Evolutionary conservation across 192 early-diverging fungal genomes (phyloP), one percentile per base, ranked within the genome.

Genomic region (Coemansia sp.): DNA sequence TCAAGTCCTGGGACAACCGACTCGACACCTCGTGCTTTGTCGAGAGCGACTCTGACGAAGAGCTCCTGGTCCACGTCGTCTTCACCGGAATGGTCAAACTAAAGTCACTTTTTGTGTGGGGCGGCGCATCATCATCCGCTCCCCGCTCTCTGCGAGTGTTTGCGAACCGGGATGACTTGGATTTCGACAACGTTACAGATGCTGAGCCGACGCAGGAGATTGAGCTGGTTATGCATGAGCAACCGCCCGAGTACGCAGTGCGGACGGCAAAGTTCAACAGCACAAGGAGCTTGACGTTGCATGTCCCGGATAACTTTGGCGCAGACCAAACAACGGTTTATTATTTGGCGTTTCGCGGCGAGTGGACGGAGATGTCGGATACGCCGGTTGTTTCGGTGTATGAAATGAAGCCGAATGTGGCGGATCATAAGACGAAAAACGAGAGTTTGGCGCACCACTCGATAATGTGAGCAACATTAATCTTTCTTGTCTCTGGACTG

Each of bases 291-390:
- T 69, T 98, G 53, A 87, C 90, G 1, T 63, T 98, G 60, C 95
- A 84, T 67, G 89, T 98, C 66, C 88, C 89, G 3, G 74, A 71
- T 4, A 92, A 92, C 64, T 93, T 87, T 75, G 89, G 88, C 12
- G 90, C 66, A 34, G 91, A 92, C n/a, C 82, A 81, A 3, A 91
- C 91, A 18, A 53, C 25, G 36, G 84, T 98, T 36, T 76, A 69
- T 15, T 98, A 88, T 63, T 78, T 98, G 74, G 93, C 92, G 10
- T 86, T 98, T 66, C 92, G 93, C 58, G 97, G 97, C 38, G 96
- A 96, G 64, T 95, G 87, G 84, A 87, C 84, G 55, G 84, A 87
- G 86, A 69, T 89, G 47, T 85, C 83, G 47, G 82, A 84, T 11
- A 82, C 84, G 61, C 88, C 88, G 1, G 84, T 92, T 31, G 83